A percentile compares a stretch with the other conserved stretches of the same genome.
Conservation (phyloP, 345 rosid species). For the Psidium friedrichsthalianum region DNA sequence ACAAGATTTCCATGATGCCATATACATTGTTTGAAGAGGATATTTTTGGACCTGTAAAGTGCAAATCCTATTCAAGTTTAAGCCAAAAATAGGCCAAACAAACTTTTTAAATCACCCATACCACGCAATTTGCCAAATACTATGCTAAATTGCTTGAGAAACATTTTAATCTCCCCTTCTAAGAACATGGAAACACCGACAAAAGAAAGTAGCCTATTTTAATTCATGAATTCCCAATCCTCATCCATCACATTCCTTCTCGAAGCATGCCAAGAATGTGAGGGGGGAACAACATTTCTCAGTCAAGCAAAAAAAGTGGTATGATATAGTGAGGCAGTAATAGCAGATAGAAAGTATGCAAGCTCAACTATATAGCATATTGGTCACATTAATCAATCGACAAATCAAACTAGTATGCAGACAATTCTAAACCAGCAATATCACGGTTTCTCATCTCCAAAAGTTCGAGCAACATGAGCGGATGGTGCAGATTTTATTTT, state of each 20-base stretch:
- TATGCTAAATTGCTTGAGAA: not conserved
- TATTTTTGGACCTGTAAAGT: not conserved
- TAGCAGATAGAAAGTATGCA: not conserved
- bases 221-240: not conserved
- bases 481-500: not conserved
- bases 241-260: not conserved
- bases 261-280: not conserved
- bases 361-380: not conserved
- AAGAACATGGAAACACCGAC: not conserved
- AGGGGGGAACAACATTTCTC: not conserved
- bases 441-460: not conserved
- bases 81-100: not conserved
- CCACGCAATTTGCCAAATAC: not conserved
- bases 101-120: not conserved
- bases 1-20: not conserved
- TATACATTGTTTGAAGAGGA: not conserved
- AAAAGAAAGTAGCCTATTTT: not conserved
- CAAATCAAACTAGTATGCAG: not conserved
- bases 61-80: not conserved
- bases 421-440: not conserved
- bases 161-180: not conserved
- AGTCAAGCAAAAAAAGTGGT: not conserved
- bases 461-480: not conserved
- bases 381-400: not conserved
- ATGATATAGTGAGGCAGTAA: not conserved